Evolutionary conservation across 768 basidiomycete genomes (phyloP).

Genomic region (Nidularia pulvinata): DNA sequence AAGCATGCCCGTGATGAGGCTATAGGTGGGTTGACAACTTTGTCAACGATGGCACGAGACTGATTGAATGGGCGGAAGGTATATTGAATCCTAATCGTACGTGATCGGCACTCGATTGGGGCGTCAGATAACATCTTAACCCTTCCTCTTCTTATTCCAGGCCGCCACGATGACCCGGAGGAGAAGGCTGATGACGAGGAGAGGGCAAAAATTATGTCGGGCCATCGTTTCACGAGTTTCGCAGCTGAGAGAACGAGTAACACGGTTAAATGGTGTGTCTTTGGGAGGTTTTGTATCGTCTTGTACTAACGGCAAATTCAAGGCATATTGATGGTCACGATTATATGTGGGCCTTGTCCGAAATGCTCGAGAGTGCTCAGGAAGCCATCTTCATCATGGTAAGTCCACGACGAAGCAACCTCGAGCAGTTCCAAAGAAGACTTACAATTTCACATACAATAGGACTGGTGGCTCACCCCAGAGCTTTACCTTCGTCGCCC

Average conservation of each 20-base stretch:
- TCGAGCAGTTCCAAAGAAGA: no score
- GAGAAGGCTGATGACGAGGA: conserved; percentile 74
- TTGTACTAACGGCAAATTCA: neutral
- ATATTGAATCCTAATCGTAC: conserved; percentile 44
- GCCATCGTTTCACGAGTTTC: conserved; percentile 88
- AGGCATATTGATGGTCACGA: conserved; percentile 95
- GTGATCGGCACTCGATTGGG: conserved; percentile 5
- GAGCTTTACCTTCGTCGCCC: conserved; percentile 95
- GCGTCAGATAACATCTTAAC: neutral
- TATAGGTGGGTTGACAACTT: conserved; percentile 21
- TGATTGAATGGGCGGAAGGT: conserved; percentile 21
- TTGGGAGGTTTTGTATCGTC: neutral
- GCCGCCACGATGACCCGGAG: conserved; percentile 75
- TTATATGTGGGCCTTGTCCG: conserved; percentile 94
- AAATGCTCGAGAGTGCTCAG: conserved; percentile 80
- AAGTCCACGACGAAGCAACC: conserved; percentile 6
- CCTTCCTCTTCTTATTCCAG: conserved; percentile 15
- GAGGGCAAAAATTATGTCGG: conserved; percentile 70
- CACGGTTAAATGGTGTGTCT: conserved; percentile 74
- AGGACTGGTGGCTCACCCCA: conserved; percentile 96
- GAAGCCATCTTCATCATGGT: conserved; percentile 91
- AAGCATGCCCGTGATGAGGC: conserved; percentile 39
- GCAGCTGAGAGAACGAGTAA: conserved; percentile 71
- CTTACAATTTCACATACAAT: neutral
- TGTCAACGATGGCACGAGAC: neutral